Evolutionary conservation across 257 asterid genomes (phyloP).

Genomic region (Solanum habrochaites): DNA sequence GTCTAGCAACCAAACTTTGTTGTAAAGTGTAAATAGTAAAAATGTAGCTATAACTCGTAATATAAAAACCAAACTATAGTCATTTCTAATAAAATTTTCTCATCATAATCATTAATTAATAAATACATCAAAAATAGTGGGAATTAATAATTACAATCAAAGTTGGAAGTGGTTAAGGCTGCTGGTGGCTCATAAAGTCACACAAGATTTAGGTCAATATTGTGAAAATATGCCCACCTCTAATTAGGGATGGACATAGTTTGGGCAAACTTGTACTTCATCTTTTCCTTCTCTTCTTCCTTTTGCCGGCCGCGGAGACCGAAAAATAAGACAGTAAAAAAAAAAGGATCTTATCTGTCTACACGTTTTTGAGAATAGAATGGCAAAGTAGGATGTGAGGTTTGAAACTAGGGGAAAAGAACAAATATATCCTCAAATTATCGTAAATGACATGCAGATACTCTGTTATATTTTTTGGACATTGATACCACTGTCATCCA

Average conservation of each 20-base stretch:
- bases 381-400: no score
- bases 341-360: no score
- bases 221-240: background rate
- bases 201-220: background rate
- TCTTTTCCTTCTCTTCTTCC: background rate
- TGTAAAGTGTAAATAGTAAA: background rate
- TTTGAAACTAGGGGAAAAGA: no score
- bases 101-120: background rate
- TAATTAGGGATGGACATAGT: background rate
- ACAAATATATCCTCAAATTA: no score
- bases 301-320: fast-evolving
- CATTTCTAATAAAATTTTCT: no score
- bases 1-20: background rate
- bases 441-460: no score
- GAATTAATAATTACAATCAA: background rate
- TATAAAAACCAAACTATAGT: no score
- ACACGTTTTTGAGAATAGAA: no score
- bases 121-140: background rate
- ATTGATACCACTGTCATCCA: no score
- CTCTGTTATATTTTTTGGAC: no score
- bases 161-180: background rate
- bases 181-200: background rate
- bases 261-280: background rate
- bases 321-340: no score
- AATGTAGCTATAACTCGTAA: background rate